Evolutionary conservation across 1,284 basidiomycete species (phyloP), one percentile per base, ranked within the genome.

Genomic region (Leccinum solheimii): DNA sequence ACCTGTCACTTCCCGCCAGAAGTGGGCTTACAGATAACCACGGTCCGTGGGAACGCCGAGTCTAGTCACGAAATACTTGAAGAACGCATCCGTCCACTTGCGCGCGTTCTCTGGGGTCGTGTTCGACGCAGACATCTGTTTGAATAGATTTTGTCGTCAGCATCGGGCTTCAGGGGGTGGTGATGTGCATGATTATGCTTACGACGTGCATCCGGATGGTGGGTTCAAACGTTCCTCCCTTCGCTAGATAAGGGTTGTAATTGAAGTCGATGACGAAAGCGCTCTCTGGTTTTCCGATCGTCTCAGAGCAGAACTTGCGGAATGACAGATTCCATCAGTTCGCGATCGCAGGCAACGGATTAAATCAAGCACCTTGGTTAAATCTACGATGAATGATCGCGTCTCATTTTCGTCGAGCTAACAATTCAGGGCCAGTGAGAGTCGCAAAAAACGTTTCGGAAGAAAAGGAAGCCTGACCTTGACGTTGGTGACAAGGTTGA

Each of bases 401-500:
- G 54, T 58, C 36, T 60, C 57, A 9, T 61, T 58, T 43, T 67
- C 56, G 11, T 48, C 27, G 16, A 63, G 56, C 58, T 56, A 14
- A 51, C 10, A 23, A 38, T 56, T 40, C 50, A 34, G 32, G 32
- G 32, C 5, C 11, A 38, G 34, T 26, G 21, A 53, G 34, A 49
- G 16, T 52, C 43, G 21, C 23, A 53, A n/a, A 30, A 43, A 62
- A 36, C 13, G 16, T 26, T 4, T 7, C 27, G 36, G 16, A 27
- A 52, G 13, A n/a, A 26, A n/a, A 34, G 9, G 27, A 60, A 10
- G 30, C 19, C 66, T 53, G 62, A 81, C 83, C 71, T 83, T 79
- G 65, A 86, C 83, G 72, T 88, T 88, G n/a, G 85, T 85, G 60
- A 77, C 77, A 38, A 88, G 77, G 43, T 81, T 77, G 67, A 87